phyloP scores from a whole-genome alignment of 345 rosid genomes.

The Salix koriyanagi region DNA sequence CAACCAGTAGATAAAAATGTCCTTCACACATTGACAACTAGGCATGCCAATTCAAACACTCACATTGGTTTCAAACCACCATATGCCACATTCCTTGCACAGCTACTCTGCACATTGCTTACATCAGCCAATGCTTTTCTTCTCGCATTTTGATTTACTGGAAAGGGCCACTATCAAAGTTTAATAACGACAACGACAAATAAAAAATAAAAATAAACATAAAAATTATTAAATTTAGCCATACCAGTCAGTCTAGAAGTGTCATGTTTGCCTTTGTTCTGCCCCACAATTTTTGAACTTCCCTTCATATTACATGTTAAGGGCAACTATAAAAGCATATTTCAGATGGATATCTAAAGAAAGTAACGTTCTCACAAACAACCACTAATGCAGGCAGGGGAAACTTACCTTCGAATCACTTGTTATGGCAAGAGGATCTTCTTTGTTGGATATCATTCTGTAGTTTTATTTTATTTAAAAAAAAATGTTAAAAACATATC shows the following conservation, averaged over 20 bases:
- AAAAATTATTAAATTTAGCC: neutral
- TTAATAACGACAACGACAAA: neutral
- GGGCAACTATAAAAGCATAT: neutral
- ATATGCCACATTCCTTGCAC: constrained; percentile 21
- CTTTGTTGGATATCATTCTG: constrained; percentile 41
- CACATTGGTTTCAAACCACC: constrained; percentile 58
- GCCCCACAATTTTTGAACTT: constrained; percentile 27
- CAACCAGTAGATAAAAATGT: neutral
- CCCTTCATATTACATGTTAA: constrained; percentile 34
- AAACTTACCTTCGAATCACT: constrained; percentile 42
- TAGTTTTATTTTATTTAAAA: neutral
- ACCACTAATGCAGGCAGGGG: neutral
- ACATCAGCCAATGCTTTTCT: constrained; percentile 79
- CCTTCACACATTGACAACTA: neutral
- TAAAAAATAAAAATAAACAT: constrained; percentile 9
- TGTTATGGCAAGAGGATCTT: constrained; percentile 24
- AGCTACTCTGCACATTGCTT: constrained; percentile 47
- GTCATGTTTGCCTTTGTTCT: constrained; percentile 36
- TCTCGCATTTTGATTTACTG: constrained; percentile 40
- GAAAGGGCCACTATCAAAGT: constrained; percentile 4
- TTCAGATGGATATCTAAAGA: neutral
- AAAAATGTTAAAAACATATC: neutral
- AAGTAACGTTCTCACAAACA: neutral
- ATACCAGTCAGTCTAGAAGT: constrained; percentile 32
- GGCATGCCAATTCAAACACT: constrained; percentile 20